These are phyloP conservation scores for Eucalyptus coolabah DNA, from an alignment of 345 rosid genomes.

Conservation along the genomic window DNA sequence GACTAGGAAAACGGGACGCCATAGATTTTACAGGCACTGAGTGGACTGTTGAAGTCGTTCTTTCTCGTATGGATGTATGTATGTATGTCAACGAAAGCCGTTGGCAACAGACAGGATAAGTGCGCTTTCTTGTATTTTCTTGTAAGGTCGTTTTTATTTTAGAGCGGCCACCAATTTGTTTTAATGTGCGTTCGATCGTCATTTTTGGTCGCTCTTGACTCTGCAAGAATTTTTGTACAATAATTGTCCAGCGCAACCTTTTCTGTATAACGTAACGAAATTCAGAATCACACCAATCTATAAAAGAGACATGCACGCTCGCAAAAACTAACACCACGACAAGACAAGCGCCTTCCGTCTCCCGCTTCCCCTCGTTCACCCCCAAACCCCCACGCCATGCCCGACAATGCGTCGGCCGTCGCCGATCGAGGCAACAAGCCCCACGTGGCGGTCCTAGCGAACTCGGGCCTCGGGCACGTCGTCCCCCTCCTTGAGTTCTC, in stretches of 20 bases:
- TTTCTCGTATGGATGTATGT: background rate
- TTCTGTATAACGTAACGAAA: background rate
- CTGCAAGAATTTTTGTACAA: too few relatives aligned
- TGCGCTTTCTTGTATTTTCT: background rate
- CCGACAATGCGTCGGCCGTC: too few relatives aligned
- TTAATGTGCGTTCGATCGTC: background rate
- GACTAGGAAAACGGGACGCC: background rate
- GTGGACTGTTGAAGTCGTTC: background rate
- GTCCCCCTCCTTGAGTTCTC: too few relatives aligned
- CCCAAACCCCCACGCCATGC: too few relatives aligned
- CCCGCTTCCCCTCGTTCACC: background rate
- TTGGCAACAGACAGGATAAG: background rate
- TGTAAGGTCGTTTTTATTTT: background rate
- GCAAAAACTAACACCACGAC: background rate
- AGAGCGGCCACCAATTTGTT: background rate
- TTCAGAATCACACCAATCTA: background rate
- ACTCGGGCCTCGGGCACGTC: too few relatives aligned
- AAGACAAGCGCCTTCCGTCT: background rate
- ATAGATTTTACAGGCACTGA: background rate
- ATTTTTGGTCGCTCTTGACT: background rate
- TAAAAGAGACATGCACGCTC: background rate
- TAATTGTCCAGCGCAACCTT: background rate
- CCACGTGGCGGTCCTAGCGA: too few relatives aligned
- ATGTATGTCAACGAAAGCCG: background rate
- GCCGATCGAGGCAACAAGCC: too few relatives aligned